These are phyloP conservation scores for Elaphomyces granulatus DNA, from an alignment of 495 filamentous ascomycete species.

Conservation along the genomic window DNA sequence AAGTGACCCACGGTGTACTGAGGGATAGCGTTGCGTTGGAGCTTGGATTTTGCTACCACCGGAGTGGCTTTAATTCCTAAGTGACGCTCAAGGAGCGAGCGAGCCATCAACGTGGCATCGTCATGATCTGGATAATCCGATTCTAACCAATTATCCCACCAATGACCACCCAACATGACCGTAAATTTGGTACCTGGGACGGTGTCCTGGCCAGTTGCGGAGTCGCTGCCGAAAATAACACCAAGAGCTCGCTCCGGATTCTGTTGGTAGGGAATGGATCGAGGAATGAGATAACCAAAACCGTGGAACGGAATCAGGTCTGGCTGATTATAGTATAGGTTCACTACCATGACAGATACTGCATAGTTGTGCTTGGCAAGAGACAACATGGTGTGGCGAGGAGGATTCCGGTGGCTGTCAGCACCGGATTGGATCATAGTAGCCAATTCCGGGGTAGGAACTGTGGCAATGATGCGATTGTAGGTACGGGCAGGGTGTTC, in stretches of 20 bases:
- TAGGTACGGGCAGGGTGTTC: slow-evolving; percentile 20
- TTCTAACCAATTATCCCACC: slow-evolving; percentile 55
- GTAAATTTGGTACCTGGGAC: slow-evolving; percentile 70
- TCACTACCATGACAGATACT: slow-evolving; percentile 80
- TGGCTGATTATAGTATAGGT: slow-evolving; percentile 63
- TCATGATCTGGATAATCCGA: slow-evolving; percentile 41
- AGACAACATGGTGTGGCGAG: slow-evolving; percentile 12
- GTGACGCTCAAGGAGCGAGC: slow-evolving; percentile 53
- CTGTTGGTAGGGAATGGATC: slow-evolving; percentile 47
- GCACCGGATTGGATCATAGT: slow-evolving; percentile 12
- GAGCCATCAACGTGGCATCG: slow-evolving; percentile 52
- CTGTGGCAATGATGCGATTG: slow-evolving; percentile 57
- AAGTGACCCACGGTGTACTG: slow-evolving; percentile 75
- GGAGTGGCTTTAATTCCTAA: slow-evolving; percentile 50
- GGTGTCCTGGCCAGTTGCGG: slow-evolving; percentile 38
- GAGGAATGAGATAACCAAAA: slow-evolving; percentile 84
- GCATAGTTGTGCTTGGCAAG: slow-evolving; percentile 41
- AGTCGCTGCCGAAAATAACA: slow-evolving; percentile 78
- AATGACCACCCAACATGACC: slow-evolving; percentile 91
- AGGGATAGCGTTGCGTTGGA: slow-evolving; percentile 73
- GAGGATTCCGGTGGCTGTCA: slow-evolving; percentile 5
- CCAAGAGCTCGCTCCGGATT: slow-evolving; percentile 81
- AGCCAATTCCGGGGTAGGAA: slow-evolving; percentile 33
- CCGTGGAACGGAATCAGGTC: slow-evolving; percentile 50
- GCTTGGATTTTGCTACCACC: slow-evolving; percentile 36